phyloP scores from a whole-genome alignment of 306 rosid species.

The Cercis canadensis region DNA sequence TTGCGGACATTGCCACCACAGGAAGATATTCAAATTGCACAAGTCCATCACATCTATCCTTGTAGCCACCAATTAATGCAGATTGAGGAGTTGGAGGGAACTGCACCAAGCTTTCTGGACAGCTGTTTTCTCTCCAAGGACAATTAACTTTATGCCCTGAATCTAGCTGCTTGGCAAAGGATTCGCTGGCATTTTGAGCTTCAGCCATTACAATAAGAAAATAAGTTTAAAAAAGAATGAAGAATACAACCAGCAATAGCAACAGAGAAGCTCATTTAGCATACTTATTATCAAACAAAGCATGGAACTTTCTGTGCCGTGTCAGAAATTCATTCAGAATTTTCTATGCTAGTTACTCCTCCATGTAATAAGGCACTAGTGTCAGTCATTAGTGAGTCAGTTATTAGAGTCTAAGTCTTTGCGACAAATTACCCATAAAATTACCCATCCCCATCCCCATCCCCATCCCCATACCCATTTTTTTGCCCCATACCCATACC shows the following conservation, averaged over 20 bases:
- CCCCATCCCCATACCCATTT: no score
- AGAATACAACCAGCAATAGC: slow-evolving; percentile 26
- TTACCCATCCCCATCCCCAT: no score
- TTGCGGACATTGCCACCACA: slow-evolving; percentile 75
- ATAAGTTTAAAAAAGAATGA: slow-evolving; percentile 30
- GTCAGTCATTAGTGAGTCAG: no score
- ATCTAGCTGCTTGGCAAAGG: slow-evolving; percentile 89
- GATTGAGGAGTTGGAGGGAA: slow-evolving; percentile 94
- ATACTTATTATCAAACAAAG: slow-evolving; percentile 18
- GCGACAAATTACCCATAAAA: no score
- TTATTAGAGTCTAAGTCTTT: no score
- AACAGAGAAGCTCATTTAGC: slow-evolving; percentile 34
- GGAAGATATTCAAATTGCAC: slow-evolving; percentile 84
- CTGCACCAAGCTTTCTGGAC: slow-evolving; percentile 98
- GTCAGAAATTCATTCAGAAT: no score
- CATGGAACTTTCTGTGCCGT: not conserved
- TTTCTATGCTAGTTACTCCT: no score
- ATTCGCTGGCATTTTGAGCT: slow-evolving; percentile 82
- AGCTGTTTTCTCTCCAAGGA: slow-evolving; percentile 96
- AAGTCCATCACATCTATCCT: slow-evolving; percentile 99
- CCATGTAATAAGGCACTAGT: no score
- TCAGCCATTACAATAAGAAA: slow-evolving; percentile 46
- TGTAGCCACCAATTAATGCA: slow-evolving; percentile 88
- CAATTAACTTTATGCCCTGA: slow-evolving; percentile 78
- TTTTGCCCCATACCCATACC: no score